phyloP scores from a whole-genome alignment of 2,329 filamentous ascomycete genomes.

The Hymenoscyphus repandus region DNA sequence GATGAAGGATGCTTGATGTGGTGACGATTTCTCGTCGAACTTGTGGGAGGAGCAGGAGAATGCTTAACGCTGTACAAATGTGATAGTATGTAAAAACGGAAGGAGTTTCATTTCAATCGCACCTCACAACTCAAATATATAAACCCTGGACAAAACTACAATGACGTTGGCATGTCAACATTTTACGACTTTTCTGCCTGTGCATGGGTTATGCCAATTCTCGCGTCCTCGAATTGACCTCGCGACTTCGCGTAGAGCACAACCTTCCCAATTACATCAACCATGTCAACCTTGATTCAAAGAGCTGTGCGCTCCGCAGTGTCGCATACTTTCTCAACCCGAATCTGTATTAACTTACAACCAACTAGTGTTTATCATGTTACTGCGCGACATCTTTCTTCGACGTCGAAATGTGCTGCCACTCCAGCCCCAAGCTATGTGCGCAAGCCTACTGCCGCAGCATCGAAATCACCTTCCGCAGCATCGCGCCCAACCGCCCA shows the following conservation, averaged over 20 bases:
- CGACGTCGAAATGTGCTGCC: constrained; percentile 18
- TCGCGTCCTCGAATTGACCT: neutral
- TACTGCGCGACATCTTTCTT: constrained; percentile 20
- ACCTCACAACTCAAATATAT: neutral
- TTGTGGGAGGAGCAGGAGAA: too few relatives aligned
- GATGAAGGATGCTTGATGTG: constrained; percentile 59
- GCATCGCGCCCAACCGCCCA: constrained; percentile 1
- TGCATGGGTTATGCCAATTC: neutral
- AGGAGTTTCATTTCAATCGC: too few relatives aligned
- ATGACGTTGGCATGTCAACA: neutral
- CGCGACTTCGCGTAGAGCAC: neutral
- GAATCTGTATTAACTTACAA: neutral
- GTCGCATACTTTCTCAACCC: constrained; percentile 12
- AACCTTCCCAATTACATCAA: constrained; percentile 13
- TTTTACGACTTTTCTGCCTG: neutral
- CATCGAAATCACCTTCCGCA: neutral
- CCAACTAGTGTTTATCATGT: neutral
- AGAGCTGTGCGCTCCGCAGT: constrained; percentile 22
- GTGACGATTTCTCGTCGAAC: too few relatives aligned
- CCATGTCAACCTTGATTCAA: constrained; percentile 19
- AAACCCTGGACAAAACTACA: too few relatives aligned
- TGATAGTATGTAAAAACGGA: too few relatives aligned
- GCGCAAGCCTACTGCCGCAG: constrained; percentile 14
- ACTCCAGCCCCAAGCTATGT: constrained; percentile 23
- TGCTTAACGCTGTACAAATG: too few relatives aligned